Evolutionary conservation across 768 basidiomycete genomes (phyloP).

Genomic region (Heimioporus sp.): DNA sequence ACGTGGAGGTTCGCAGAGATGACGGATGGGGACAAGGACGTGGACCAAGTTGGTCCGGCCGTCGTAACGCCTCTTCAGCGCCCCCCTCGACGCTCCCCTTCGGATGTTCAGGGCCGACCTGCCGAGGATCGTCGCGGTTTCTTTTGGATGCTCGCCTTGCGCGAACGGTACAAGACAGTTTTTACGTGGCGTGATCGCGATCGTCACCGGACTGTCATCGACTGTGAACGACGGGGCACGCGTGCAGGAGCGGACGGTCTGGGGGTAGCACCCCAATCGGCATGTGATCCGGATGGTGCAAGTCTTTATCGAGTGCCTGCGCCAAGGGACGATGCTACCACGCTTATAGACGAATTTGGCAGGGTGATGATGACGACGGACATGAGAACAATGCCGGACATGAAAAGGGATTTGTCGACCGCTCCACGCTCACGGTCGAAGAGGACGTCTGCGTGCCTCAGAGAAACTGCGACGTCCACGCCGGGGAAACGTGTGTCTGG

Average conservation of each 20-base stretch:
- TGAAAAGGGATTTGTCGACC: neutral
- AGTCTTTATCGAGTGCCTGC: neutral
- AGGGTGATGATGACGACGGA: neutral
- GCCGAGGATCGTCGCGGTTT: neutral
- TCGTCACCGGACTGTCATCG: neutral
- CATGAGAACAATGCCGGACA: neutral
- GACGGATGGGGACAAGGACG: neutral
- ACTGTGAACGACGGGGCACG: neutral
- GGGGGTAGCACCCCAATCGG: no score
- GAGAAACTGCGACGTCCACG: neutral
- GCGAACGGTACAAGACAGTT: conserved; percentile 4
- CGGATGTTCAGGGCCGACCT: neutral
- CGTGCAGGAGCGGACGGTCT: neutral
- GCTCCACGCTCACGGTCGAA: neutral
- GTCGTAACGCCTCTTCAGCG: neutral
- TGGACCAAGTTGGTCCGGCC: conserved; percentile 16
- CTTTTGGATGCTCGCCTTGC: neutral
- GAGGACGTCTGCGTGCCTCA: neutral
- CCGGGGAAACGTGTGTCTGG: neutral
- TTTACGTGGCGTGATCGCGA: conserved; percentile 11
- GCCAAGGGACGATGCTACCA: conserved; percentile 16
- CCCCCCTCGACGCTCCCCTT: neutral
- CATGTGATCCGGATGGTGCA: neutral
- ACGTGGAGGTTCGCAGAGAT: neutral
- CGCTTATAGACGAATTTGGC: neutral